A percentile compares a stretch with the other conserved stretches of the same genome.
Evolutionary conservation across 2,329 filamentous ascomycete species (phyloP).

Genomic region (Fusarium sp.): DNA sequence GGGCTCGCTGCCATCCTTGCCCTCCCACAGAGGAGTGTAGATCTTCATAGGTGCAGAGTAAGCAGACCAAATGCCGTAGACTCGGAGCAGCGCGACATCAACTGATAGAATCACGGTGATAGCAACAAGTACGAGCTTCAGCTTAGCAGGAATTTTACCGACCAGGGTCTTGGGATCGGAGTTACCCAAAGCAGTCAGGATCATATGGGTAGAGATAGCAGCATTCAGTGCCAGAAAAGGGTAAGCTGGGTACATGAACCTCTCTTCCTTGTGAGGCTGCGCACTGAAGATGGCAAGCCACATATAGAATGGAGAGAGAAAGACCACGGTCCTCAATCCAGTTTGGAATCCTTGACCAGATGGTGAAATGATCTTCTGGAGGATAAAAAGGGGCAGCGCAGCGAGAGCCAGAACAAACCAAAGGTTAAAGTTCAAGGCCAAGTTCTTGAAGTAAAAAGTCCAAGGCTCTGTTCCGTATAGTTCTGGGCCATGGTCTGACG

Average conservation of each 20-base stretch:
- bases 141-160: slow-evolving; percentile 76
- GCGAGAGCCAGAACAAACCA: slow-evolving; percentile 87
- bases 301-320: slow-evolving; percentile 88
- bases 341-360: slow-evolving; percentile 73
- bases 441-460: slow-evolving; percentile 94
- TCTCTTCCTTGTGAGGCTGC: slow-evolving; percentile 96
- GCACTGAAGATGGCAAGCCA: slow-evolving; percentile 92
- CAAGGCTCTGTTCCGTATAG: slow-evolving; percentile 97
- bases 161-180: slow-evolving; percentile 73
- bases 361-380: slow-evolving; percentile 75
- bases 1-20: slow-evolving; percentile 57
- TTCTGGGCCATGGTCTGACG: slow-evolving; percentile 81
- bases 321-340: slow-evolving; percentile 79
- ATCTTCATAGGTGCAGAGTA: slow-evolving; percentile 84
- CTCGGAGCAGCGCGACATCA: slow-evolving; percentile 75
- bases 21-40: slow-evolving; percentile 73
- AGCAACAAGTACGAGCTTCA: slow-evolving; percentile 76
- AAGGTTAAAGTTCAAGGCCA: slow-evolving; percentile 93
- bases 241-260: slow-evolving; percentile 98
- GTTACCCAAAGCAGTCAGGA: slow-evolving; percentile 79
- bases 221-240: slow-evolving; percentile 91
- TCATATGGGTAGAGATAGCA: slow-evolving; percentile 82
- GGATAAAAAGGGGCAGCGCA: slow-evolving; percentile 77
- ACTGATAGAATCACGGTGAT: slow-evolving; percentile 71
- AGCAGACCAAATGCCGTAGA: slow-evolving; percentile 79